phyloP scores from a whole-genome alignment of 2,329 filamentous ascomycete species.

The Ophiostoma fasciatum region DNA sequence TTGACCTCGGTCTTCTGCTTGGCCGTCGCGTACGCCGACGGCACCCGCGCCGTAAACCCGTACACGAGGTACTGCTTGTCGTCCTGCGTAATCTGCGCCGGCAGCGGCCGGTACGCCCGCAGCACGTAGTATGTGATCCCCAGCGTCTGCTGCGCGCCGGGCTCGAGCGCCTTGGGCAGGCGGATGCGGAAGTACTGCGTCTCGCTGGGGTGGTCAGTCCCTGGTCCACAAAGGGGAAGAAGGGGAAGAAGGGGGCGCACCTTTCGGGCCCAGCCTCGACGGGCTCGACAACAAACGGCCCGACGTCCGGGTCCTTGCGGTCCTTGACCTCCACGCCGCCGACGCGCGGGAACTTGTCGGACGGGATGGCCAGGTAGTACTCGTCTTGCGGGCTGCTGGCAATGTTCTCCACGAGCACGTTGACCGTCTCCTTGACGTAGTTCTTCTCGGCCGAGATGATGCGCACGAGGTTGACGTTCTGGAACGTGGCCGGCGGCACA shows the following conservation, averaged over 20 bases:
- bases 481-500: slow-evolving; percentile 79
- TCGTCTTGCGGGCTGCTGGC: slow-evolving; percentile 65
- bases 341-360: slow-evolving; percentile 57
- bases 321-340: slow-evolving; percentile 86
- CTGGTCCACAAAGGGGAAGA: no score
- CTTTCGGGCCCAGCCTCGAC: slow-evolving; percentile 49
- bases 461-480: slow-evolving; percentile 83
- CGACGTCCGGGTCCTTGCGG: slow-evolving; percentile 60
- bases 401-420: slow-evolving; percentile 86
- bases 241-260: slow-evolving; percentile 10
- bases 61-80: slow-evolving; percentile 79
- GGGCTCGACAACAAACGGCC: slow-evolving; percentile 52
- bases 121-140: slow-evolving; percentile 76
- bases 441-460: slow-evolving; percentile 86
- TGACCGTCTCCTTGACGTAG: slow-evolving; percentile 79
- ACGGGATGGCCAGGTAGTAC: slow-evolving; percentile 82
- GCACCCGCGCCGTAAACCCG: slow-evolving; percentile 71
- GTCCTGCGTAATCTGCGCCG: slow-evolving; percentile 66
- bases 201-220: no score
- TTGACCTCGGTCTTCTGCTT: slow-evolving; percentile 99
- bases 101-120: slow-evolving; percentile 64
- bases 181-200: slow-evolving; percentile 74
- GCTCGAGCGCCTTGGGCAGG: slow-evolving; percentile 59
- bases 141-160: slow-evolving; percentile 69
- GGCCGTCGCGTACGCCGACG: slow-evolving; percentile 67